Evolutionary conservation across 2,329 filamentous ascomycete genomes (phyloP).

Genomic region (Cryphonectria carpinicola): DNA sequence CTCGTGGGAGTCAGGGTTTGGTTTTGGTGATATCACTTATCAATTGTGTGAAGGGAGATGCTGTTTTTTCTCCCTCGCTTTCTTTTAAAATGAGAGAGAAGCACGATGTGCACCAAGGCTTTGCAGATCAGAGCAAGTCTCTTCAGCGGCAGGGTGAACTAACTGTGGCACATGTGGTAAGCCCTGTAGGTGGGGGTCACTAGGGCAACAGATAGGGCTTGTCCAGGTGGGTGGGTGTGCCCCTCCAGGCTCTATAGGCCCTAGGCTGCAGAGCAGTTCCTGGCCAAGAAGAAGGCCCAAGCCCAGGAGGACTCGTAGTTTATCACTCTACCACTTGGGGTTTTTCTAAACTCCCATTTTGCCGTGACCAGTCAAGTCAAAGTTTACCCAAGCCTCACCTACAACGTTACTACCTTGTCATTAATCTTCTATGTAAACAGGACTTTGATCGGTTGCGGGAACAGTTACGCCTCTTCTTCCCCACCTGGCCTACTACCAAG

Average conservation of each 20-base stretch:
- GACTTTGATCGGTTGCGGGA: background rate
- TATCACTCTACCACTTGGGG: background rate
- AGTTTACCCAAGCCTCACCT: background rate
- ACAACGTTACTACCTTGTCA: no score
- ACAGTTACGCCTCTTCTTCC: background rate
- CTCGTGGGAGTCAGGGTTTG: background rate
- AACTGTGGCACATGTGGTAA: background rate
- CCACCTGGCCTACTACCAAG: background rate
- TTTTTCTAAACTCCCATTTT: background rate
- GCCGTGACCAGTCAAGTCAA: background rate
- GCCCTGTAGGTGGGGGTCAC: background rate
- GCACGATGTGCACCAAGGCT: background rate
- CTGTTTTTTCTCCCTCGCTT: background rate
- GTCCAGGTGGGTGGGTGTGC: background rate
- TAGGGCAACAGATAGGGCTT: no score
- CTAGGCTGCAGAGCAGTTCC: background rate
- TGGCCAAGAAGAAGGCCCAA: background rate
- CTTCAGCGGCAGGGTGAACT: background rate
- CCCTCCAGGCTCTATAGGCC: background rate
- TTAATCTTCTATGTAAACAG: background rate
- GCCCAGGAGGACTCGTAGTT: background rate
- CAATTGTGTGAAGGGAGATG: background rate
- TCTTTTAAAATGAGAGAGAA: background rate
- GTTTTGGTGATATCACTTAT: background rate
- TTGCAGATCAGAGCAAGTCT: background rate